These are phyloP conservation scores for Biscogniauxia sp. DNA, from an alignment of 2,329 filamentous ascomycete species.

Conservation along the genomic window DNA sequence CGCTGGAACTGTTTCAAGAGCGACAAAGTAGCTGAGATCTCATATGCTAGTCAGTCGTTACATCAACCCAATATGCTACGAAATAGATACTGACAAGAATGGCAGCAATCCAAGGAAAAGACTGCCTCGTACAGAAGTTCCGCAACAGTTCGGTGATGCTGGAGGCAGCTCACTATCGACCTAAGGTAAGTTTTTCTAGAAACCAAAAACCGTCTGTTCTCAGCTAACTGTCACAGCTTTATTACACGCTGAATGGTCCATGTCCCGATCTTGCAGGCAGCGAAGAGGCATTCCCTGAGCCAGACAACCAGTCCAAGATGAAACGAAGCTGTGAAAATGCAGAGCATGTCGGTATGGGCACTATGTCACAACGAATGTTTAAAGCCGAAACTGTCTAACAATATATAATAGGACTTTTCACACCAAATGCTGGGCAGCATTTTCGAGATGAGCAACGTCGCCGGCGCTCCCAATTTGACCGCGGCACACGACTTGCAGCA, in stretches of 20 bases:
- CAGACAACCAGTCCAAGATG: conserved; percentile 85
- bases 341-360: conserved; percentile 69
- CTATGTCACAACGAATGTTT: no score
- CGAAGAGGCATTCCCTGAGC: conserved; percentile 72
- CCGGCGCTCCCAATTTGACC: conserved; percentile 75
- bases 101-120: conserved; percentile 83
- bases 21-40: conserved; percentile 84
- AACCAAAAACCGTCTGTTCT: neutral
- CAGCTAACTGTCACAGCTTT: conserved; percentile 41
- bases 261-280: conserved; percentile 57
- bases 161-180: conserved; percentile 76
- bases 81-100: conserved; percentile 25
- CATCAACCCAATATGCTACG: neutral
- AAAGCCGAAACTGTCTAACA: conserved; percentile 8
- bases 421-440: conserved; percentile 72
- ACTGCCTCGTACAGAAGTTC: conserved; percentile 91
- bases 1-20: conserved; percentile 80
- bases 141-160: conserved; percentile 96
- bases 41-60: conserved; percentile 77
- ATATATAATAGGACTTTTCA: conserved; percentile 64
- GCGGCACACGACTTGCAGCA: conserved; percentile 71
- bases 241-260: conserved; percentile 49
- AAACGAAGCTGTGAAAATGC: conserved; percentile 85
- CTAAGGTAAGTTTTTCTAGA: conserved; percentile 59
- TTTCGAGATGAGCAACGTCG: conserved; percentile 74